Conservation (phyloP, 164 flowering plant species). For the Protea cynaroides region DNA sequence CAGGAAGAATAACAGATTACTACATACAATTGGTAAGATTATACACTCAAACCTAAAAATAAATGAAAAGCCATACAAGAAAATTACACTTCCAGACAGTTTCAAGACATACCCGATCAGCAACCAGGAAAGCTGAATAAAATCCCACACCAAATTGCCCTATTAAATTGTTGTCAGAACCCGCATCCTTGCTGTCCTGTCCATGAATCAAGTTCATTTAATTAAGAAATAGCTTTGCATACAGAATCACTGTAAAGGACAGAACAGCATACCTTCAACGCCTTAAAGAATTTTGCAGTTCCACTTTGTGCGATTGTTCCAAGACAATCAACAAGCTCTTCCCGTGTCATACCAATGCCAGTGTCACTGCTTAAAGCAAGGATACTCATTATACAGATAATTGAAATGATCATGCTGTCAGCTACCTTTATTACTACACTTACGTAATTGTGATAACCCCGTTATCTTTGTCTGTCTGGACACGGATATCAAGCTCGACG, state of each 20-base stretch:
- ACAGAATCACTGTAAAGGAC: not conserved
- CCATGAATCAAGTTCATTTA: not conserved
- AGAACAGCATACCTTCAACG: slow-evolving; percentile 55
- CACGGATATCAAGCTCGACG: slow-evolving; percentile 81
- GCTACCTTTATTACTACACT: slow-evolving; percentile 12
- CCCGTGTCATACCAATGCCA: slow-evolving; percentile 94
- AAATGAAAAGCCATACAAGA: not conserved
- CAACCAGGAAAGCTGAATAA: slow-evolving; percentile 90
- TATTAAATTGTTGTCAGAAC: slow-evolving; percentile 85
- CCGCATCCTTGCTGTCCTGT: slow-evolving; percentile 95
- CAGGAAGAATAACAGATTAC: not conserved
- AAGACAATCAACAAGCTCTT: slow-evolving; percentile 94
- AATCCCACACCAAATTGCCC: slow-evolving; percentile 99
- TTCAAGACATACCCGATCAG: slow-evolving; percentile 56
- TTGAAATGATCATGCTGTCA: not conserved
- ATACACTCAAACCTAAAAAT: not conserved
- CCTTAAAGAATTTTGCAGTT: slow-evolving; percentile 87
- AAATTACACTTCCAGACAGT: not conserved
- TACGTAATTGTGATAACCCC: slow-evolving; percentile 81
- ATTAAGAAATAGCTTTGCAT: not conserved
- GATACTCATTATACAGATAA: slow-evolving; percentile 1
- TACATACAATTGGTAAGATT: not conserved
- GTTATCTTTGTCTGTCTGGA: slow-evolving; percentile 84
- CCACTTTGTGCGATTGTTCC: slow-evolving; percentile 99
- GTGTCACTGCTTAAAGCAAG: slow-evolving; percentile 49